These are phyloP conservation scores for Glycine latifolia DNA, from an alignment of 306 rosid species.

Conservation along the genomic window DNA sequence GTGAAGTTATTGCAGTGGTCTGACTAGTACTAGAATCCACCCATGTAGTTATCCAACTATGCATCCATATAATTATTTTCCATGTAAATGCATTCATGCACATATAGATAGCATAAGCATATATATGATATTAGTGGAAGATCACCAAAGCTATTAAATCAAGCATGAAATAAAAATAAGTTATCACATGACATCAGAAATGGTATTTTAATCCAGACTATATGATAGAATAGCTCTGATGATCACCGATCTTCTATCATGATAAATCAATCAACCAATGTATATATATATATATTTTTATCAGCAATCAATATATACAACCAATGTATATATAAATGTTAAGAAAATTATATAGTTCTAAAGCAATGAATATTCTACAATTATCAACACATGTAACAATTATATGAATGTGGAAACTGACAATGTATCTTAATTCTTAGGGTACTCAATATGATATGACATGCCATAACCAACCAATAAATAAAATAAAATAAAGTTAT, in stretches of 20 bases:
- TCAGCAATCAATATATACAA: too few relatives aligned
- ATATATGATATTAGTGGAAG: conserved; percentile 3
- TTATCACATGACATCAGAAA: conserved; percentile 18
- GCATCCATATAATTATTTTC: conserved; percentile 1
- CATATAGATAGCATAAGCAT: neutral
- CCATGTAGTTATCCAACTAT: neutral
- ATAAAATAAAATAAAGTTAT: neutral
- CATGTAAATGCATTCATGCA: conserved; percentile 19
- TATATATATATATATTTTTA: too few relatives aligned
- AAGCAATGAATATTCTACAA: too few relatives aligned
- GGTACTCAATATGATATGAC: conserved; percentile 15
- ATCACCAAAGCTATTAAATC: conserved; percentile 18
- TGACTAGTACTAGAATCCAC: conserved; percentile 33
- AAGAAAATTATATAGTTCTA: too few relatives aligned
- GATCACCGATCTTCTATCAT: too few relatives aligned
- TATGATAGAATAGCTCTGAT: too few relatives aligned
- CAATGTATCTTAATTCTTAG: neutral
- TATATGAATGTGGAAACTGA: neutral
- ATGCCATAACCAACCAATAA: neutral
- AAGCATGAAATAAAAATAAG: neutral
- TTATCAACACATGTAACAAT: too few relatives aligned
- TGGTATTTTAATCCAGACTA: conserved; percentile 20
- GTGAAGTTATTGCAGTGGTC: conserved; percentile 25
- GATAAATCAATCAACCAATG: too few relatives aligned
- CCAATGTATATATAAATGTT: too few relatives aligned